These are phyloP conservation scores for Botrytis galanthina DNA, from an alignment of 2,329 filamentous ascomycete species.

Conservation along the genomic window DNA sequence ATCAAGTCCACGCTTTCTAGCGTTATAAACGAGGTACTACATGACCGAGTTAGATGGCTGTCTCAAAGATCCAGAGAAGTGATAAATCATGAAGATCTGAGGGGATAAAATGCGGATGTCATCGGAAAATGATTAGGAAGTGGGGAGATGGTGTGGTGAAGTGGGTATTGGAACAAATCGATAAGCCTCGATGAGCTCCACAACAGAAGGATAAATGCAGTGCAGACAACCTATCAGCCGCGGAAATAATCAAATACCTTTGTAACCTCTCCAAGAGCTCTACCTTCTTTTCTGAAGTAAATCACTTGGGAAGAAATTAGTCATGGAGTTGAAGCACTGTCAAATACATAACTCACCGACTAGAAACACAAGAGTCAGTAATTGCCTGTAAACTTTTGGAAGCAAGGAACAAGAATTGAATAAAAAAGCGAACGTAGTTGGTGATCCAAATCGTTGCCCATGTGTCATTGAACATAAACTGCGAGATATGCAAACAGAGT, in stretches of 20 bases:
- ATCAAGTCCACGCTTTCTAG: conserved; percentile 74
- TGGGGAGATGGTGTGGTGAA: conserved; percentile 54
- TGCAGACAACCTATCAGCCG: conserved; percentile 14
- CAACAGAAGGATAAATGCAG: conserved; percentile 22
- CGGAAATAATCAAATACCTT: conserved; percentile 33
- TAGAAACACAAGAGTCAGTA: conserved; percentile 13
- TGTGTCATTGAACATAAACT: conserved; percentile 5
- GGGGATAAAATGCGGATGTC: conserved; percentile 24
- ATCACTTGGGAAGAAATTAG: conserved; percentile 59
- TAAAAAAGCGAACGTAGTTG: conserved; percentile 60
- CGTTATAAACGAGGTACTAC: conserved; percentile 65
- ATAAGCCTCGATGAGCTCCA: conserved; percentile 16
- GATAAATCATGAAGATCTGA: conserved; percentile 15
- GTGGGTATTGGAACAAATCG: conserved; percentile 61
- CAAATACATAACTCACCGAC: conserved; percentile 9
- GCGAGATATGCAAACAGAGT: conserved; percentile 1
- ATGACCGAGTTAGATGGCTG: conserved; percentile 28
- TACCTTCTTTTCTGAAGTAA: conserved; percentile 97
- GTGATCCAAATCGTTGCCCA: background rate
- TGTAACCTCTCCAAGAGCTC: conserved; percentile 83
- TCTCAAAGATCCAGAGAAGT: conserved; percentile 15
- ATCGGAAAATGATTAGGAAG: conserved; percentile 48
- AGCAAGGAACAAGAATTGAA: conserved; percentile 50
- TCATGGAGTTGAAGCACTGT: background rate
- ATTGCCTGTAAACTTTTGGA: background rate